These are phyloP conservation scores for Oemleria cerasiformis DNA, from an alignment of 306 rosid species.

Conservation along the genomic window DNA sequence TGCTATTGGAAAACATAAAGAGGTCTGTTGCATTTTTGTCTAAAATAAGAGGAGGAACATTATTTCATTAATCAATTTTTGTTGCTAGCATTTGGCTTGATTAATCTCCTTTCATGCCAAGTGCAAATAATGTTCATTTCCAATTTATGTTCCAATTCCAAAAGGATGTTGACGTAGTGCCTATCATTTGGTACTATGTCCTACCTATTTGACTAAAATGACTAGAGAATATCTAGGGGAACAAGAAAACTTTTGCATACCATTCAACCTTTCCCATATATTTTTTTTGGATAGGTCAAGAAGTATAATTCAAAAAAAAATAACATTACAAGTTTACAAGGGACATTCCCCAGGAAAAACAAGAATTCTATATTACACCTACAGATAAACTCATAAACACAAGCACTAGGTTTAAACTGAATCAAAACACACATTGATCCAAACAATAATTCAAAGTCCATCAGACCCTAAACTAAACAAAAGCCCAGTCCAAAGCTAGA, in stretches of 20 bases:
- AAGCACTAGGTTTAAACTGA: too few species aligned
- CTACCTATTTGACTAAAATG: background rate
- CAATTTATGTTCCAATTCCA: background rate
- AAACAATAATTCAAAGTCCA: too few species aligned
- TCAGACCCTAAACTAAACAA: too few species aligned
- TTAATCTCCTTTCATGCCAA: background rate
- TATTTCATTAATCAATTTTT: background rate
- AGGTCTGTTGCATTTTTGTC: background rate
- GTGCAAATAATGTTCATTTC: background rate
- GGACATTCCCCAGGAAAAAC: too few species aligned
- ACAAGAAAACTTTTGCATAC: background rate
- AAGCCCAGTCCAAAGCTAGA: too few species aligned
- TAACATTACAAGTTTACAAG: too few species aligned
- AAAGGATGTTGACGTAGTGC: background rate
- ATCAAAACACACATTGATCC: too few species aligned
- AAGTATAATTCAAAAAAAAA: too few species aligned
- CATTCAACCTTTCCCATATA: slow-evolving; percentile 7
- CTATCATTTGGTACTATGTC: background rate
- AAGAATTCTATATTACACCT: too few species aligned
- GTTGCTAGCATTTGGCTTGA: background rate
- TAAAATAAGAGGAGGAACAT: background rate
- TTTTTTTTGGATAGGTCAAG: too few species aligned
- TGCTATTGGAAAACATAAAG: slow-evolving; percentile 6
- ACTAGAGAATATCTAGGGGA: background rate
- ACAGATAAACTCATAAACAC: too few species aligned